Conservation (phyloP, 208 protist species). For the Phytomonas sp. region DNA sequence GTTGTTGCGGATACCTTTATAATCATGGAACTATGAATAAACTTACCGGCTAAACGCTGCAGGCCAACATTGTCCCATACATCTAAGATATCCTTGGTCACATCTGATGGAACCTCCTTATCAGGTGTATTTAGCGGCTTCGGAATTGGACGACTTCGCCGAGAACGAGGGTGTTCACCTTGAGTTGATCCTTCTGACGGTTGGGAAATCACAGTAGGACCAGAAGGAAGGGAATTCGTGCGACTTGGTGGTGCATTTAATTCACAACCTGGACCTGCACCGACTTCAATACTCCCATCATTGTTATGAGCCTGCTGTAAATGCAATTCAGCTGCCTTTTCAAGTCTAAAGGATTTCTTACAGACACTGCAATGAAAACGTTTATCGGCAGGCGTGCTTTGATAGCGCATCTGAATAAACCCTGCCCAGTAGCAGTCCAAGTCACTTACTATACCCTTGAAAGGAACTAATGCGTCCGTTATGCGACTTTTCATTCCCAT, state of each 20-base stretch:
- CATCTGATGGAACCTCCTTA: conserved; percentile 37
- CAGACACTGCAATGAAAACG: conserved; percentile 86
- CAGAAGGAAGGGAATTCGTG: background rate
- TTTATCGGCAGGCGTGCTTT: conserved; percentile 33
- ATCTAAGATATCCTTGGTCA: conserved; percentile 60
- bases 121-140: conserved; percentile 79
- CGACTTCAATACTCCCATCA: conserved; percentile 53
- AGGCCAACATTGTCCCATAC: conserved; percentile 79
- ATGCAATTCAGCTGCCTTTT: conserved; percentile 85
- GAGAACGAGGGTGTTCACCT: conserved; percentile 28
- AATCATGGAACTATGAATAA: conserved; percentile 87
- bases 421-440: background rate
- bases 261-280: conserved; percentile 41
- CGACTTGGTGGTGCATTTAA: background rate
- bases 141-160: conserved; percentile 49
- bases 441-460: background rate
- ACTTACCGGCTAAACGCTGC: conserved; percentile 48
- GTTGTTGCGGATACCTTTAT: conserved; percentile 77
- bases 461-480: background rate
- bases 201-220: background rate
- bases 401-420: background rate
- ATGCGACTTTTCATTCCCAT: background rate
- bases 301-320: conserved; percentile 76
- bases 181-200: conserved; percentile 4
- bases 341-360: conserved; percentile 77